These are phyloP conservation scores for Pontederia paniculata DNA, from an alignment of 176 grass and related monocot species.

Conservation along the genomic window DNA sequence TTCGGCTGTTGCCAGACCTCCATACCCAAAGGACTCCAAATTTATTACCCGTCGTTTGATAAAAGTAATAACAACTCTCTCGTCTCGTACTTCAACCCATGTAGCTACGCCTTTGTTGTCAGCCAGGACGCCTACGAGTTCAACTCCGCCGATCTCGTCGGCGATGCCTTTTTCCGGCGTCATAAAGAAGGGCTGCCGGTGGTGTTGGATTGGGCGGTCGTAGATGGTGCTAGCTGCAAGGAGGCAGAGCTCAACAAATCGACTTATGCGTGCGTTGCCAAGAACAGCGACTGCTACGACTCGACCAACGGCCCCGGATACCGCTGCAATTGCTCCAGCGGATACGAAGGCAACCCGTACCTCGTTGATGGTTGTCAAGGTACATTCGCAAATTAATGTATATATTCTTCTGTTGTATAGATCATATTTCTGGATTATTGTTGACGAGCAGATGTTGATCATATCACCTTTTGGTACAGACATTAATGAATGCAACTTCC, in stretches of 20 bases:
- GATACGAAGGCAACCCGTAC: slow-evolving; percentile 18
- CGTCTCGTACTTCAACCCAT: not conserved
- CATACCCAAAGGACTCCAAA: slow-evolving; percentile 8
- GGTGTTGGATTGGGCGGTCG: slow-evolving; percentile 4
- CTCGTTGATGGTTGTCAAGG: slow-evolving; percentile 7
- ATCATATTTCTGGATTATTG: no score
- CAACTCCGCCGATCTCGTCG: not conserved
- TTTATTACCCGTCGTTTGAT: not conserved
- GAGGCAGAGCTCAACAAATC: not conserved
- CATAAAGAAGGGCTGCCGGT: not conserved
- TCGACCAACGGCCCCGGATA: not conserved
- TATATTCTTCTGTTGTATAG: no score
- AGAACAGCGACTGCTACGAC: not conserved
- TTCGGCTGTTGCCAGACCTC: slow-evolving; percentile 32
- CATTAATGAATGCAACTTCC: no score
- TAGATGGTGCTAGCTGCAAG: not conserved
- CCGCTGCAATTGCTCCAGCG: slow-evolving; percentile 3
- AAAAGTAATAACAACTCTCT: not conserved
- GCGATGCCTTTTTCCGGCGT: not conserved
- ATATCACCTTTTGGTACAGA: no score
- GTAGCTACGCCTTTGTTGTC: slow-evolving; percentile 3
- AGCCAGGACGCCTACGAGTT: not conserved
- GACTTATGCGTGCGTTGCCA: slow-evolving; percentile 5
- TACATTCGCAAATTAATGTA: no score
- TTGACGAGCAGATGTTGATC: no score